phyloP scores from a whole-genome alignment of 1,284 basidiomycete genomes.

The Cutaneotrichosporon mucoides region DNA sequence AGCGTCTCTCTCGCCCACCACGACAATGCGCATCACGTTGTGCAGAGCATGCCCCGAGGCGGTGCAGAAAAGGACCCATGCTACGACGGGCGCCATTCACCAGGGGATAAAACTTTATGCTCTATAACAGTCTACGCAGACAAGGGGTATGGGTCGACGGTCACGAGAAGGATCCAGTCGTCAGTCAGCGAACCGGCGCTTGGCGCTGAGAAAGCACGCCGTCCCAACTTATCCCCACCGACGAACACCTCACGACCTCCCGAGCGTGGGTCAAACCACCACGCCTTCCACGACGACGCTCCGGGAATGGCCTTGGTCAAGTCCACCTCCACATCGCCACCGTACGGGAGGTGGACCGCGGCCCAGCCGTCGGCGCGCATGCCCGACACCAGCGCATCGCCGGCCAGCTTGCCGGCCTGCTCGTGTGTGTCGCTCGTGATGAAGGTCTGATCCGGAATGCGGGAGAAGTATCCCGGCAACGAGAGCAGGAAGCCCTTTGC shows the following conservation, averaged over 20 bases:
- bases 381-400: slow-evolving; percentile 15
- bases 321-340: slow-evolving; percentile 13
- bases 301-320: background rate
- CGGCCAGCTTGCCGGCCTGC: slow-evolving; percentile 6
- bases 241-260: slow-evolving; percentile 8
- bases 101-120: no score
- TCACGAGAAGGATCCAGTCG: background rate
- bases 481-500: slow-evolving; percentile 13
- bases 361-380: slow-evolving; percentile 16
- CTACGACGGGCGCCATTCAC: no score
- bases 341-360: slow-evolving; percentile 22
- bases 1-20: no score
- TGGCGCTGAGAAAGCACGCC: slow-evolving; percentile 1
- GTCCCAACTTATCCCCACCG: background rate
- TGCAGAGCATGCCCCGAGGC: no score
- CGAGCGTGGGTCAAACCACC: slow-evolving; percentile 14
- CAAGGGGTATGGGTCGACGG: background rate
- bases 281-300: slow-evolving; percentile 2
- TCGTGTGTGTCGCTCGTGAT: slow-evolving; percentile 23
- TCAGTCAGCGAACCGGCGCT: background rate
- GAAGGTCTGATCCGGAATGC: slow-evolving; percentile 19
- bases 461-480: slow-evolving; percentile 17
- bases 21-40: no score
- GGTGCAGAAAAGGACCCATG: no score
- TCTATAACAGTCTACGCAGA: no score